Base-by-base conservation (phyloP, 2,329 filamentous ascomycete genomes). In the Aspergillus neoniger region DNA sequence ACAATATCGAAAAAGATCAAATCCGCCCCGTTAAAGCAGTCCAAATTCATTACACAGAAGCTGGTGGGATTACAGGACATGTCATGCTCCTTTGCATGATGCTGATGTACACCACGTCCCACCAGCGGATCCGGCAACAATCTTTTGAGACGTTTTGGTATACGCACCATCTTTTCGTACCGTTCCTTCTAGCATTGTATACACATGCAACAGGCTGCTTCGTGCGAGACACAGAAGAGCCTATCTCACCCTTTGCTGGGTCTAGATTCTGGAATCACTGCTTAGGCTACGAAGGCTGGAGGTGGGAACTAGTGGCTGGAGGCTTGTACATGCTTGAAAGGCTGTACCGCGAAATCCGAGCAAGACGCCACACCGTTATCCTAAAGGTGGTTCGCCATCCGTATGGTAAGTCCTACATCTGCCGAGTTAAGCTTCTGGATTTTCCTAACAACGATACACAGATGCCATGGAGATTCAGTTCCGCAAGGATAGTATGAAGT, bases 91-190 rank as follows among this genome's bases (percentile, higher is more conserved):
- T 99, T n/a, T 98, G 93, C 84, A 99, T 99, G 95, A 81, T 99
- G 64, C 80, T 99, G 64, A 99, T 99, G 84, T 99, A 96, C 80
- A 99, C 95, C 1, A 97, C 93, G 0, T 90, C 95, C 2, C 95
- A 99, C 74, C 85, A 90, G 70, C 90, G 91, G 67, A 98, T 99
- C 66, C 90, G 95, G 57, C 94, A 98, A 75, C 95, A 99, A 75
- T 96, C 92, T 0, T 99, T 93, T 73, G 95, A 99, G 80, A 96
- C 94, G 0, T 99, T 99, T 76, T 99, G 95, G 95, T 99, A 99
- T 79, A 96, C 92, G 0, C 95, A 99, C 78, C 95, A 99, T 72
- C 85, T 99, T n/a, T 98, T 98, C 72, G 90, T 99, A 62, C 94
- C 95, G 1, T 99, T 99, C 77, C 80, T 98, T 72, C 83, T 99